Evolutionary conservation across 2,329 filamentous ascomycete genomes (phyloP).

Genomic region (Penicillium vulpinum): DNA sequence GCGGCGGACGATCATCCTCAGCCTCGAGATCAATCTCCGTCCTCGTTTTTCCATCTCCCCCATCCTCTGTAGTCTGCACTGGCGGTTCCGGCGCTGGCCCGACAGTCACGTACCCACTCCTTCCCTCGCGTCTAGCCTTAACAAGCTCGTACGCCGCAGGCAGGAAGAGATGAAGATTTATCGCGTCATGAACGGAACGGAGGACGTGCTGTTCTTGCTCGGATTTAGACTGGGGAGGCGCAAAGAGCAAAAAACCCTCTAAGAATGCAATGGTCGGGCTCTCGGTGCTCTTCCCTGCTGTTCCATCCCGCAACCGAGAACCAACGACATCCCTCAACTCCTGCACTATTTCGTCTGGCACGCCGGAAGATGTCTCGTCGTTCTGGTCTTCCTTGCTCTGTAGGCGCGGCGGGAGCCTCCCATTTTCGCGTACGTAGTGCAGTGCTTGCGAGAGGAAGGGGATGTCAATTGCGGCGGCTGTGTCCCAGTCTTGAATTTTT

Average conservation of each 20-base stretch:
- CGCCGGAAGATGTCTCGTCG: constrained; percentile 48
- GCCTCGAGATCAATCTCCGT: constrained; percentile 29
- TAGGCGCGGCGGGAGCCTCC: constrained; percentile 52
- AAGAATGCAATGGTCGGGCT: constrained; percentile 64
- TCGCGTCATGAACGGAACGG: constrained; percentile 31
- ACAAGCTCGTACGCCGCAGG: constrained; percentile 61
- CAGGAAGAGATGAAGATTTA: constrained; percentile 79
- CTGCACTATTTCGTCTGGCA: constrained; percentile 28
- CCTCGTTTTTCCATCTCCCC: neutral
- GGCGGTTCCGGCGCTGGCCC: constrained; percentile 36
- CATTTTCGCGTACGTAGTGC: constrained; percentile 67
- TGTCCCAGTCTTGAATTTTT: constrained; percentile 87
- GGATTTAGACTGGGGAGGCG: constrained; percentile 35
- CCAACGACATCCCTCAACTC: constrained; percentile 27
- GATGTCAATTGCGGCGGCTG: constrained; percentile 73
- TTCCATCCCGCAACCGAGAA: neutral
- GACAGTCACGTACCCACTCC: constrained; percentile 51
- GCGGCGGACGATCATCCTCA: constrained; percentile 40
- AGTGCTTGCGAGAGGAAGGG: constrained; percentile 67
- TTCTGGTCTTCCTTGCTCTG: constrained; percentile 62
- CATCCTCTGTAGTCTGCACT: neutral
- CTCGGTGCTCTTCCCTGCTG: neutral
- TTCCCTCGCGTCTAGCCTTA: constrained; percentile 42
- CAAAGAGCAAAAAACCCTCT: constrained; percentile 86
- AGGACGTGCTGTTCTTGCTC: constrained; percentile 27